A percentile compares a stretch with the other conserved stretches of the same genome.
Evolutionary conservation across 2,329 filamentous ascomycete genomes (phyloP).

Genomic region (Podosphaera xanthii): DNA sequence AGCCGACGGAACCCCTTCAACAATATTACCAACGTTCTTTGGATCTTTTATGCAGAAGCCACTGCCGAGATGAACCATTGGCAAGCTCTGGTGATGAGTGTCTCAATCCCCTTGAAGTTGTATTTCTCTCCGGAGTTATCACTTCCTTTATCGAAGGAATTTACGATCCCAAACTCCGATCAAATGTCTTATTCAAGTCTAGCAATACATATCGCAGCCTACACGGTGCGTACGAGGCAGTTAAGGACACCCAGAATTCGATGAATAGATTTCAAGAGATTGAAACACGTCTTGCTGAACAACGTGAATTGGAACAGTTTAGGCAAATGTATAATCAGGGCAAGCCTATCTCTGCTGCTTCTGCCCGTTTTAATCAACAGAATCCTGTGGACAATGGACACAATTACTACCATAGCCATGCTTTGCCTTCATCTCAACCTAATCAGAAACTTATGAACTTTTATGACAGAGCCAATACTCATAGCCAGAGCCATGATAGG

Average conservation of each 20-base stretch:
- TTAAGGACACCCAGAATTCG: background rate
- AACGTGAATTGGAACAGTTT: background rate
- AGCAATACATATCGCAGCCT: background rate
- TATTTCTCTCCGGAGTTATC: background rate
- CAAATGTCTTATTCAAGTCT: background rate
- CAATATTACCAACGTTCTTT: no score
- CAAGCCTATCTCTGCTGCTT: background rate
- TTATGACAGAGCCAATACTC: background rate
- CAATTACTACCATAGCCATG: background rate
- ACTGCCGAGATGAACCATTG: background rate
- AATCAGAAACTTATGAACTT: background rate
- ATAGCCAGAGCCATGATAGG: no score
- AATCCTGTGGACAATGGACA: background rate
- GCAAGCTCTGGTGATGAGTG: background rate
- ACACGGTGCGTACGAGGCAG: background rate
- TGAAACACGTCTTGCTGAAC: no score
- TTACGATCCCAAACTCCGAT: background rate
- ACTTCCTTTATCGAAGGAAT: background rate
- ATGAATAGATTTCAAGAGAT: no score
- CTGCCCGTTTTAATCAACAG: background rate
- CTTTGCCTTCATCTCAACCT: background rate
- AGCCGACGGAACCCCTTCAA: no score
- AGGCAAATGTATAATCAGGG: background rate
- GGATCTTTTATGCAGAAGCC: no score
- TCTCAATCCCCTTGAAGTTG: background rate